Percentiles rank a stretch among this genome's conserved stretches.
phyloP scores from a whole-genome alignment of 2,329 filamentous ascomycete genomes.

The Penicillium nordicum region DNA sequence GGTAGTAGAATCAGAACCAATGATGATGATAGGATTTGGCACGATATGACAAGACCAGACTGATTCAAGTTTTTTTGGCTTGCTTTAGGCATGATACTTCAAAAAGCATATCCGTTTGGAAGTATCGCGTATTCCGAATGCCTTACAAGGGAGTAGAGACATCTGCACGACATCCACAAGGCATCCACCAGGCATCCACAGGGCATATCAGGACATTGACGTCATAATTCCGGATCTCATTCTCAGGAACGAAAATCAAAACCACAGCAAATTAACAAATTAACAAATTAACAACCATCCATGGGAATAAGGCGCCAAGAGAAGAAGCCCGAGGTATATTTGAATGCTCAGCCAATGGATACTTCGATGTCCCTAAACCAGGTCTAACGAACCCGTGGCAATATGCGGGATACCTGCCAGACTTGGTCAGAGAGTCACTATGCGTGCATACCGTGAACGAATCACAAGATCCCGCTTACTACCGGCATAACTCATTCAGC shows the following conservation, averaged over 20 bases:
- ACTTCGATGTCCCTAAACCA: background rate
- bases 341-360: too few relatives aligned
- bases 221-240: constrained; percentile 14
- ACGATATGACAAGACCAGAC: background rate
- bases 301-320: background rate
- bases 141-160: too few relatives aligned
- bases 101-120: background rate
- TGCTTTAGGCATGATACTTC: background rate
- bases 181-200: too few relatives aligned
- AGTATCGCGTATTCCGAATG: background rate
- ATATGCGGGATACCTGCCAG: background rate
- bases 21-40: background rate
- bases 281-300: background rate
- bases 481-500: background rate
- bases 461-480: background rate
- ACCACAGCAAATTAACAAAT: background rate
- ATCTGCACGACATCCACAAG: too few relatives aligned
- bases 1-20: constrained; percentile 1
- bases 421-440: background rate
- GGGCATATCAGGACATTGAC: constrained; percentile 10
- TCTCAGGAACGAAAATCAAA: constrained; percentile 8
- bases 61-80: background rate
- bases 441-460: background rate
- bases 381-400: background rate
- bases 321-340: background rate